Evolutionary conservation across 1,284 basidiomycete species (phyloP), one percentile per base, ranked within the genome.

Genomic region (Irpex sp.): DNA sequence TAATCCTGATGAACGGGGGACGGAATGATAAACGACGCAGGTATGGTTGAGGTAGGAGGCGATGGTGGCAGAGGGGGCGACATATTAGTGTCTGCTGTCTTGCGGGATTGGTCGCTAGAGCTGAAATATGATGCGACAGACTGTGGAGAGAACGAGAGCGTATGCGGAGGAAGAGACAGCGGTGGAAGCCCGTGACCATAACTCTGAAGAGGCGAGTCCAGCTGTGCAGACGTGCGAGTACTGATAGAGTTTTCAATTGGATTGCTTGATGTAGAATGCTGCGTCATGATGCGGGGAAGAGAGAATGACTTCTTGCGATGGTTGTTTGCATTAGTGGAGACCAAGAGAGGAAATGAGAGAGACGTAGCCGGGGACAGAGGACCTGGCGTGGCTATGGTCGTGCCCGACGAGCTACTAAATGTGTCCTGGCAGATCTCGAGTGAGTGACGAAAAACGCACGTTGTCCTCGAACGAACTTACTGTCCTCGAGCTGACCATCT

Each of bases 181-280:
- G 67, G 67, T 45, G 66, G 59, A 37, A 68, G 65, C 18, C 64
- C 63, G 33, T 66, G 63, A 5, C 63, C 56, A 45, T 66, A 65
- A 49, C 59, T 67, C 6, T 64, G 57, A 36, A 68, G 66, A 7
- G 67, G 68, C 4, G 63, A 61, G 45, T 68, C 67, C 18, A 67
- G 61, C 33, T 67, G 64, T 36, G 36, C 37, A 42, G 55, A 39
- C 18, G 23, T 47, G 37, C 18, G 19, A 54, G 23, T 28, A 54
- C 21, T 35, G 52, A 10, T 54, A 28, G 14, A 54, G 12, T 10
- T 8, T 21, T 48, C 14, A 16, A 39, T 35, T 18, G 28, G 16
- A 23, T 48, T 23, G 47, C 33, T 58, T 19, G 45, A 35, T 28
- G 18, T 35, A 19, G 16, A 18, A 28, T 58, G 45, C 45, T 58